These are phyloP conservation scores for Trichoderma afroharzianum DNA, from an alignment of 2,329 filamentous ascomycete species.

Conservation along the genomic window DNA sequence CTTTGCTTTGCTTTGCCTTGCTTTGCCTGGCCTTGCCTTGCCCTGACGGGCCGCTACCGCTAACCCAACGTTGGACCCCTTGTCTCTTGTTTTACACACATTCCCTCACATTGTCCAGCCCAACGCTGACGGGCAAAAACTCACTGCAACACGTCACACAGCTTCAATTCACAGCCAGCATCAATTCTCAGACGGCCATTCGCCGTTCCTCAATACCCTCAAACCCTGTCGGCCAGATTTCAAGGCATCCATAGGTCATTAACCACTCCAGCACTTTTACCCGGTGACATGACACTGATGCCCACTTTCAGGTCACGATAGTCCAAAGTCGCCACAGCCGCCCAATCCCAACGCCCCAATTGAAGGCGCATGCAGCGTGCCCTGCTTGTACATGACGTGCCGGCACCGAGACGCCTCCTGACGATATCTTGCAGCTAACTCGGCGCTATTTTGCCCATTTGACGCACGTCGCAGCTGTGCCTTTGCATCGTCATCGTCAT, in stretches of 20 bases:
- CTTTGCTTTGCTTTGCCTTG: neutral
- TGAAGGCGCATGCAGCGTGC: conserved; percentile 1
- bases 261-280: neutral
- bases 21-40: neutral
- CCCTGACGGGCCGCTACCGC: neutral
- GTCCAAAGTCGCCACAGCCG: conserved; percentile 6
- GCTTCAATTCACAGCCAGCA: neutral
- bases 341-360: conserved; percentile 7
- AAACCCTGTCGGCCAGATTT: neutral
- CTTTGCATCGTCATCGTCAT: neutral
- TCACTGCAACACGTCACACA: conserved; percentile 3
- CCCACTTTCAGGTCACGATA: conserved; percentile 9
- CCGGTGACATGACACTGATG: conserved; percentile 7
- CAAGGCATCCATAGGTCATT: neutral
- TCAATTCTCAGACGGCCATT: neutral
- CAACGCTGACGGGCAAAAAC: neutral
- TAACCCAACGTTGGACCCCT: neutral
- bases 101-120: neutral
- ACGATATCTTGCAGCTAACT: conserved; percentile 10
- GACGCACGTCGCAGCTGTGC: conserved; percentile 6
- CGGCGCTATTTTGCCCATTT: conserved; percentile 1
- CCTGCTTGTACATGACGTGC: conserved; percentile 4
- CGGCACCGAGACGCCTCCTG: conserved; percentile 8
- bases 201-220: neutral
- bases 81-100: neutral